phyloP scores from a whole-genome alignment of 495 filamentous ascomycete species.

The Xylaria acuta region DNA sequence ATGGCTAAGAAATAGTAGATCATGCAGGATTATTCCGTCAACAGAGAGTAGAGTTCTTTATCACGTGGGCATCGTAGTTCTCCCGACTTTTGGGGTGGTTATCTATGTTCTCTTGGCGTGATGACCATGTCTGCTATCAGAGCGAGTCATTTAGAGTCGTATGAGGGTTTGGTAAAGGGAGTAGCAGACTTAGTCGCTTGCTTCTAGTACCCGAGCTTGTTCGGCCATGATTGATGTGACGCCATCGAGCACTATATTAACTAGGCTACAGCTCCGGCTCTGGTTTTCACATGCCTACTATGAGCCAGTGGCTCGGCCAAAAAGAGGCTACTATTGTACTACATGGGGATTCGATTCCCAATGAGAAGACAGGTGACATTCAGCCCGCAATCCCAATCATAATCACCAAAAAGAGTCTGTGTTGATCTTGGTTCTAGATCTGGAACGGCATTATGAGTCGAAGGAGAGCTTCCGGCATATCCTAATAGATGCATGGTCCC shows the following conservation, averaged over 20 bases:
- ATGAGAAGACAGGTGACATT: not conserved
- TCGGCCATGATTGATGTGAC: not conserved
- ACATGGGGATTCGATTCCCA: not conserved
- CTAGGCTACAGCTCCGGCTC: not conserved
- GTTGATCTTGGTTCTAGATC: not conserved
- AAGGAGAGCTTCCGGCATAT: not conserved
- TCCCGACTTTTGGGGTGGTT: not conserved
- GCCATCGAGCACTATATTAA: not conserved
- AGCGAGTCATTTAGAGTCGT: not conserved
- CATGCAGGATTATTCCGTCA: not conserved
- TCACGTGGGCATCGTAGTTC: not conserved
- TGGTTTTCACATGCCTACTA: not conserved
- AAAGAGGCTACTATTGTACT: not conserved
- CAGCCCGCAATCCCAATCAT: not conserved
- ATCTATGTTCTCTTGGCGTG: not conserved
- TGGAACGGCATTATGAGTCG: not conserved
- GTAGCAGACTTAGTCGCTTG: not conserved
- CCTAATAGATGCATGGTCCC: slow-evolving; percentile 6
- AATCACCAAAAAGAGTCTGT: not conserved
- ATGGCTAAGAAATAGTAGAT: not conserved
- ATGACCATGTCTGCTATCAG: not conserved
- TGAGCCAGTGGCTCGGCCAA: not conserved
- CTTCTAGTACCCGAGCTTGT: not conserved
- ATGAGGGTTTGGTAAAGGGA: not conserved
- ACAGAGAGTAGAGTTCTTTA: not conserved